A percentile compares a stretch with the other conserved stretches of the same genome.
Evolutionary conservation across 805 yeast genomes (phyloP).

Genomic region (Schizosaccharomyces osmophilus): DNA sequence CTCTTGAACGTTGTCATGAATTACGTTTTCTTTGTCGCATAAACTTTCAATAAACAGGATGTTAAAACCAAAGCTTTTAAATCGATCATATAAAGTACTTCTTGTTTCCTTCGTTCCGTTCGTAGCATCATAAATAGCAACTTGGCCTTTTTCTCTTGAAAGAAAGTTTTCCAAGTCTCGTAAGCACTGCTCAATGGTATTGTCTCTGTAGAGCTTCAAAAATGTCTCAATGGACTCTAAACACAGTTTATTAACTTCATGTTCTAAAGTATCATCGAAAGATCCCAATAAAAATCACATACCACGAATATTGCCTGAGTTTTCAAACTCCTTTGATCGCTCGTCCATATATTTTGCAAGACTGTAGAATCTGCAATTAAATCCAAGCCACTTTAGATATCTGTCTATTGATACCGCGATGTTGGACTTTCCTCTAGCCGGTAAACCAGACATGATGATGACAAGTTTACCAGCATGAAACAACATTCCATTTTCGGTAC

Average conservation of each 20-base stretch:
- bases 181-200: background rate
- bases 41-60: constrained; percentile 72
- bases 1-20: constrained; percentile 37
- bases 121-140: constrained; percentile 88
- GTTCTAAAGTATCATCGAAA: background rate
- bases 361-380: constrained; percentile 39
- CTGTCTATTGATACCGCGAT: constrained; percentile 79
- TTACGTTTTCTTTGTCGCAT: constrained; percentile 44
- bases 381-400: constrained; percentile 89
- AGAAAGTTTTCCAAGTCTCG: constrained; percentile 22
- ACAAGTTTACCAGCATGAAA: constrained; percentile 95
- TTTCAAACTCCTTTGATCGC: constrained; percentile 20
- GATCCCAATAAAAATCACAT: background rate
- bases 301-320: background rate
- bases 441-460: constrained; percentile 85
- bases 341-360: constrained; percentile 43
- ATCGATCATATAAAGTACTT: constrained; percentile 26
- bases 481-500: constrained; percentile 74
- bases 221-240: too few relatives aligned
- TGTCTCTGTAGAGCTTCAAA: background rate
- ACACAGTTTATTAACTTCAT: too few relatives aligned
- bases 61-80: constrained; percentile 38
- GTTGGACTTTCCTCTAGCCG: constrained; percentile 87
- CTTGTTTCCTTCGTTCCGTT: constrained; percentile 59
- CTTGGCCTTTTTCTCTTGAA: constrained; percentile 61